Evolutionary conservation across 805 yeast genomes (phyloP), one percentile per base, ranked within the genome.

Genomic region (Sporopachydermia lactativora): DNA sequence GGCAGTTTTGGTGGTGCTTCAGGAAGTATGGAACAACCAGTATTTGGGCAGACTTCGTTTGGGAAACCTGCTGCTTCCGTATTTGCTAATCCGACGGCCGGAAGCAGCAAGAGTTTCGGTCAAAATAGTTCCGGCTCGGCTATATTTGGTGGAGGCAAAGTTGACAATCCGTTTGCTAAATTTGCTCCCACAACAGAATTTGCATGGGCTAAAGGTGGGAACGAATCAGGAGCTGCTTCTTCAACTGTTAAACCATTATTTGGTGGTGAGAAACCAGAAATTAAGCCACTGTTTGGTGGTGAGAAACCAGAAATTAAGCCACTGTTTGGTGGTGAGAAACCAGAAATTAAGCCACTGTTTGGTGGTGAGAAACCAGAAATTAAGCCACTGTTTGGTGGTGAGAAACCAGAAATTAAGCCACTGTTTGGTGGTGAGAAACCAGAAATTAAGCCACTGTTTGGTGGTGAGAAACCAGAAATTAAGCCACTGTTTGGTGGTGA

Each of bases 41-140:
- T 24, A n/a, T 24, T 24, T n/a, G 31, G 31, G 31, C 31, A n/a
- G n/a, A 24, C 31, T n/a, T 24, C 31, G 8, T 24, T 24, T 24
- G 31, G 31, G 13, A 24, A n/a, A n/a, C n/a, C n/a, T n/a, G n/a
- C 8, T 8, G 31, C n/a, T 24, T 24, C 31, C 31, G 13, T n/a
- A 24, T 24, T 24, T n/a, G 31, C 13, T 24, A 24, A 24, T n/a
- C n/a, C n/a, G n/a, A n/a, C n/a, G n/a, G n/a, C n/a, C n/a, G n/a
- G n/a, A n/a, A 24, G 31, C n/a, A 8, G 13, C n/a, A 24, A n/a
- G 8, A n/a, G 31, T 24, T 24, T 24, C 31, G 31, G 31, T 8
- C 8, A n/a, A 24, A 24, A 24, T 24, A 24, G 31, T n/a, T 8
- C 31, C n/a, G 31, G n/a, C n/a, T n/a, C n/a, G 8, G n/a, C 13